Base-by-base conservation (phyloP, 352 stramenopile species). In the Blastocystis sp. region DNA sequence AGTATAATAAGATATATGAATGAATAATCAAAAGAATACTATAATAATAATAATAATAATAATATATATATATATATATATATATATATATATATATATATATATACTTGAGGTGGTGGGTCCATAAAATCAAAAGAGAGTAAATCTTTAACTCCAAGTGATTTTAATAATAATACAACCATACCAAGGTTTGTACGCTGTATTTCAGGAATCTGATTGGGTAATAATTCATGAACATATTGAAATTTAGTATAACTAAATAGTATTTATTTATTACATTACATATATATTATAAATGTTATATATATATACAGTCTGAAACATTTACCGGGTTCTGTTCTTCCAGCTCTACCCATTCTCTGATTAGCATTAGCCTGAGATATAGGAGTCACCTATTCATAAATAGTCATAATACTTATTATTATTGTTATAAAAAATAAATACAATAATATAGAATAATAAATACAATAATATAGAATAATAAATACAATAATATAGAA, bases 91-190 rank as follows among this genome's bases (percentile, higher is more conserved):
- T 40, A 24, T 54, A 84, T 77, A 40, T 83, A n/a, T n/a, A n/a
- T n/a, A n/a, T n/a, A n/a, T n/a, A n/a, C n/a, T n/a, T n/a, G 72
- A 1, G 89, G 88, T 10, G 91, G 91, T 35, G 88, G 87, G 64
- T 95, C 86, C 87, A 97, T 96, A 65, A 96, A 98, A 69, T 95
- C 85, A 69, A 98, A 98, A 55, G 94, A 81, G 2, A 95, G 74
- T 24, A 72, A 47, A 58, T 88, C 84, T 28, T 89, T 80, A 2
- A 96, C 83, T 6, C 88, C 88, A 35, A 96, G 75, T 13, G 86
- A 94, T 73, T 97, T 97, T 32, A 97, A 80, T 43, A 97, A 70
- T 2, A 97, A 70, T 45, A 97, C 81, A 9, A 97, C 86, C 58
- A 93, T 93, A 36, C 82, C 83, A 6, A 97, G 66, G 67, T 97